Percentiles rank a stretch among this genome's conserved stretches.
Evolutionary conservation across 2,329 filamentous ascomycete species (phyloP).

Genomic region (Aspergillus bombycis): DNA sequence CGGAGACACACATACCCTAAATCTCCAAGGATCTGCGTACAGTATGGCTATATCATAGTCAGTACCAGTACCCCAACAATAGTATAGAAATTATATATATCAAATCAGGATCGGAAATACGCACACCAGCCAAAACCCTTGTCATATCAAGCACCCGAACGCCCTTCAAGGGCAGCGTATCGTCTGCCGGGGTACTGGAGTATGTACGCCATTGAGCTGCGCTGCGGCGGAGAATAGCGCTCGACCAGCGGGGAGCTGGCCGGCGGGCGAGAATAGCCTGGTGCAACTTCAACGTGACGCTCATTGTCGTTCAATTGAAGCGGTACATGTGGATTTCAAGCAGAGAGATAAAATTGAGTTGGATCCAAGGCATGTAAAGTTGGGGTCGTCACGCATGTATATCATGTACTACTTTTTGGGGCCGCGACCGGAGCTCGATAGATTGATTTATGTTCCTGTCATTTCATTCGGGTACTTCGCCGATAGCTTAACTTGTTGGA

Average conservation of each 20-base stretch:
- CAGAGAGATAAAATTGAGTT: constrained; percentile 8
- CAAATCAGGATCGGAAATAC: constrained; percentile 37
- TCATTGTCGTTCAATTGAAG: constrained; percentile 23
- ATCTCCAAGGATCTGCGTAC: constrained; percentile 94
- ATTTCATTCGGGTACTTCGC: constrained; percentile 15
- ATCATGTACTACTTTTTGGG: background rate
- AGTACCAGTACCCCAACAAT: constrained; percentile 5
- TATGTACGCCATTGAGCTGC: constrained; percentile 36
- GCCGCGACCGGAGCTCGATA: background rate
- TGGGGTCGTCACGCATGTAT: background rate
- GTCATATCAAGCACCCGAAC: constrained; percentile 96
- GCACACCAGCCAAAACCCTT: constrained; percentile 87
- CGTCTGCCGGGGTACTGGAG: constrained; percentile 46
- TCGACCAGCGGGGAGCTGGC: constrained; percentile 18
- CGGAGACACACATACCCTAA: constrained; percentile 69
- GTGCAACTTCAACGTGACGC: constrained; percentile 28
- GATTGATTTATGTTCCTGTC: background rate
- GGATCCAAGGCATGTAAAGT: background rate
- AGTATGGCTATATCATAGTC: constrained; percentile 72
- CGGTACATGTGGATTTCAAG: background rate
- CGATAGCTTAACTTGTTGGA: background rate
- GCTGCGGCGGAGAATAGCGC: constrained; percentile 24
- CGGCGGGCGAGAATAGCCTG: constrained; percentile 24
- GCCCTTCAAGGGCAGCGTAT: constrained; percentile 73
- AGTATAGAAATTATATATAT: background rate